Conservation (phyloP, 495 filamentous ascomycete genomes). For the Xylaria castorea region DNA sequence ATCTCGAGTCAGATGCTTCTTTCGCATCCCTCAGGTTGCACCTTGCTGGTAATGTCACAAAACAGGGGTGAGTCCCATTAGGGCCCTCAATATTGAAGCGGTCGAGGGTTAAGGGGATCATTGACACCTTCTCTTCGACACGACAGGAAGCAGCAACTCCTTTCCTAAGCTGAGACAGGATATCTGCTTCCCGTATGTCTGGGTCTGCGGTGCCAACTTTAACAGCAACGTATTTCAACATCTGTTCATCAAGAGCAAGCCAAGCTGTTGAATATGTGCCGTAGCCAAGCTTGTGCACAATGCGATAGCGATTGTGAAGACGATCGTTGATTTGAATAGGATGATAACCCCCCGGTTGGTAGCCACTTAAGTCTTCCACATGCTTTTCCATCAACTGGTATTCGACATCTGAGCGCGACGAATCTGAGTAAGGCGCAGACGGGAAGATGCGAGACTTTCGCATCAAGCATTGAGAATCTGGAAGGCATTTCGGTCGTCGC, state of each 20-base stretch:
- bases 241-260: constrained; percentile 46
- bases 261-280: constrained; percentile 55
- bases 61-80: constrained; percentile 53
- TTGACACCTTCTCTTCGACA: constrained; percentile 8
- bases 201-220: constrained; percentile 37
- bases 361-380: constrained; percentile 37
- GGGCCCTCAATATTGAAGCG: constrained; percentile 49
- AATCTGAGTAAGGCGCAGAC: background rate
- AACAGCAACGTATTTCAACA: constrained; percentile 36
- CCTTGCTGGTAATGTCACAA: constrained; percentile 41
- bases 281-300: constrained; percentile 52
- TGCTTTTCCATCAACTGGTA: constrained; percentile 35
- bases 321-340: constrained; percentile 48
- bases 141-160: background rate
- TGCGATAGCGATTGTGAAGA: constrained; percentile 43
- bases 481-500: background rate
- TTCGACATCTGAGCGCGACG: background rate
- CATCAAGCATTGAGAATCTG: background rate
- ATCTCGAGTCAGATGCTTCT: constrained; percentile 39
- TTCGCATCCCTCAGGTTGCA: constrained; percentile 44
- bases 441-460: background rate
- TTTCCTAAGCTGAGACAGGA: constrained; percentile 17
- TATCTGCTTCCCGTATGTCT: constrained; percentile 23
- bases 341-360: constrained; percentile 52
- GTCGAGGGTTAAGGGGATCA: constrained; percentile 49